Percentiles rank a stretch among this genome's conserved stretches.
These are phyloP conservation scores for Gamarada debralockiae DNA, from an alignment of 495 filamentous ascomycete species.

Conservation along the genomic window DNA sequence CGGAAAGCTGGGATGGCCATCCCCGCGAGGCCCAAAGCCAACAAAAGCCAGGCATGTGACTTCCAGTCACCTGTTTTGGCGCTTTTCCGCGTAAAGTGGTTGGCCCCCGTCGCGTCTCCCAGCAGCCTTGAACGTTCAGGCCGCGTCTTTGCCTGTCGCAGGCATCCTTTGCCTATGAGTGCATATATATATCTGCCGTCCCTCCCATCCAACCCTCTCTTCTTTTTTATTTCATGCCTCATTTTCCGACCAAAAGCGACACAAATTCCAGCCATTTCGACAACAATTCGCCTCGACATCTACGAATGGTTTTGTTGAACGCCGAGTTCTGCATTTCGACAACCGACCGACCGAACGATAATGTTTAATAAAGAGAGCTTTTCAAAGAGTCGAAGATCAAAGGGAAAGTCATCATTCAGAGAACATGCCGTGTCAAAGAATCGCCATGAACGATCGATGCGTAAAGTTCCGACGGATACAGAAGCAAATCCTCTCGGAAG, in stretches of 20 bases:
- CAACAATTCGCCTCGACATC: neutral
- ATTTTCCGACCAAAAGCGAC: neutral
- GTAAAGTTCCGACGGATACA: constrained; percentile 19
- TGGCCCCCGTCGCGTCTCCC: constrained; percentile 5
- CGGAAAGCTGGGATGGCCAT: neutral
- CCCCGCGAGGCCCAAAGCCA: neutral
- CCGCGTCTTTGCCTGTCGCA: constrained; percentile 8
- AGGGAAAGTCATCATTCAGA: constrained; percentile 20
- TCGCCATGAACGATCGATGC: constrained; percentile 17
- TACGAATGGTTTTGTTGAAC: neutral
- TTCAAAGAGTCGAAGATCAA: constrained; percentile 15
- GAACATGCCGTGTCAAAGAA: constrained; percentile 28
- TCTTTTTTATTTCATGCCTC: constrained; percentile 1
- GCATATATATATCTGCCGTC: constrained; percentile 4
- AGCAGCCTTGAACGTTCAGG: neutral
- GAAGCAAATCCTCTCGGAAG: constrained; percentile 9
- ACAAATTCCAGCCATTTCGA: neutral
- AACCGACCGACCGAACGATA: constrained; percentile 6
- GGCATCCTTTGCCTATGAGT: constrained; percentile 1
- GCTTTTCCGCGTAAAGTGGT: constrained; percentile 1
- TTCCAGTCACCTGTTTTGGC: neutral
- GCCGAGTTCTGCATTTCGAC: neutral
- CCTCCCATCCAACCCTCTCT: neutral
- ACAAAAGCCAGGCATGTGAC: constrained; percentile 1
- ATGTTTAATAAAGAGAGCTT: constrained; percentile 29